Evolutionary conservation across 139 green algal genomes (phyloP).

Genomic region (Tetradesmus lagerheimii): DNA sequence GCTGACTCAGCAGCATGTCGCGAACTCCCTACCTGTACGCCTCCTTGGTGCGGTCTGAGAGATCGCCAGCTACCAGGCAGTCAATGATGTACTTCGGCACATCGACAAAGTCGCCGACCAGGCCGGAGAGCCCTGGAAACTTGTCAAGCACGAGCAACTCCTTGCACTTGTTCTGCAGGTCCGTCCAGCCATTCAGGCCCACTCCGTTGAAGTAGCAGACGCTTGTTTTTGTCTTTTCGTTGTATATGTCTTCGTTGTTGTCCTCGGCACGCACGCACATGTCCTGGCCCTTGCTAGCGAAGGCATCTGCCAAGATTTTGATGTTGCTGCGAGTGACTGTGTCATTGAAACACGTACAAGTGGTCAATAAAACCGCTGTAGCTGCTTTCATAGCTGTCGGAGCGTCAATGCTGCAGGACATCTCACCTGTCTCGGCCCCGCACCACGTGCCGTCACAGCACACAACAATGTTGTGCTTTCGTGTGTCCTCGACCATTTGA

Average conservation of each 20-base stretch:
- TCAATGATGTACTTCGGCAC: neutral
- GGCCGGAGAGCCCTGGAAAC: too few relatives aligned
- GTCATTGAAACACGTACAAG: too few relatives aligned
- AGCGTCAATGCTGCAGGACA: too few relatives aligned
- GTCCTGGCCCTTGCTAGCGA: neutral
- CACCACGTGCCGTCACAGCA: neutral
- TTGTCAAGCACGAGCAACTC: neutral
- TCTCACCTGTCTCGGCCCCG: neutral
- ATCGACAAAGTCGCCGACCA: neutral
- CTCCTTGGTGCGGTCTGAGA: neutral
- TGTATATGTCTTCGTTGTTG: neutral
- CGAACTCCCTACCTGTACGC: neutral
- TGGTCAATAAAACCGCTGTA: too few relatives aligned
- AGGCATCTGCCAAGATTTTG: neutral
- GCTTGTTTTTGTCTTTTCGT: neutral
- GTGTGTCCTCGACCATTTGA: too few relatives aligned
- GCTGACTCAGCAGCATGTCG: too few relatives aligned
- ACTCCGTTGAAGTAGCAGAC: slow-evolving; percentile 1
- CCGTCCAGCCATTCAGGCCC: neutral
- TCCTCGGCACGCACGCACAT: neutral
- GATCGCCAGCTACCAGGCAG: neutral
- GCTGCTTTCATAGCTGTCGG: too few relatives aligned
- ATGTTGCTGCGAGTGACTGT: neutral
- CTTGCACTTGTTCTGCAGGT: neutral
- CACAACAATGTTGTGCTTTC: neutral